Conservation (phyloP, 2,329 filamentous ascomycete species). For the Botrytis aclada region DNA sequence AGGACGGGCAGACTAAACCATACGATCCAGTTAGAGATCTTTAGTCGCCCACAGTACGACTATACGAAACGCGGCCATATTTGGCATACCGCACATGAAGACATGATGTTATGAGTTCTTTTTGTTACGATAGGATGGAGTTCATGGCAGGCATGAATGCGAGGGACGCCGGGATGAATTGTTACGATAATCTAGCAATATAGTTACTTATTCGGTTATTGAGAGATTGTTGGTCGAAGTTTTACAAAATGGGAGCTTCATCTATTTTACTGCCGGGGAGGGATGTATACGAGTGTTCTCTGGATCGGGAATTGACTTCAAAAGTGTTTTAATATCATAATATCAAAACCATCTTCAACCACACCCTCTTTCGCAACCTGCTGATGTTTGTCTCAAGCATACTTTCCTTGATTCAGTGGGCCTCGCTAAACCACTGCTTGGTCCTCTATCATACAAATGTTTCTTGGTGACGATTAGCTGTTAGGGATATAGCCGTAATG, state of each 20-base stretch:
- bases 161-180: neutral
- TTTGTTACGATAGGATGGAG: neutral
- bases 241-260: neutral
- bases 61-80: neutral
- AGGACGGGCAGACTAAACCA: neutral
- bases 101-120: neutral
- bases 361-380: neutral
- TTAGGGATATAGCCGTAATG: neutral
- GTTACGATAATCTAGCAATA: neutral
- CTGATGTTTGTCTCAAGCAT: neutral
- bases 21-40: conserved; percentile 27
- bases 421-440: neutral
- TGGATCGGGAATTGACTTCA: neutral
- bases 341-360: neutral
- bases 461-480: neutral
- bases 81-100: neutral
- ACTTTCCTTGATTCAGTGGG: neutral
- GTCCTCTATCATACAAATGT: neutral
- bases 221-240: neutral
- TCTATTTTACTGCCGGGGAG: neutral
- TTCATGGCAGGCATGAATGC: neutral
- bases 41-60: neutral
- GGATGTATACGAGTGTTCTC: neutral
- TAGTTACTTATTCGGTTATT: neutral
- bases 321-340: conserved; percentile 11